These are phyloP conservation scores for Lodderomyces pseudojiufengensis DNA, from an alignment of 1,139 yeast species.

Conservation along the genomic window DNA sequence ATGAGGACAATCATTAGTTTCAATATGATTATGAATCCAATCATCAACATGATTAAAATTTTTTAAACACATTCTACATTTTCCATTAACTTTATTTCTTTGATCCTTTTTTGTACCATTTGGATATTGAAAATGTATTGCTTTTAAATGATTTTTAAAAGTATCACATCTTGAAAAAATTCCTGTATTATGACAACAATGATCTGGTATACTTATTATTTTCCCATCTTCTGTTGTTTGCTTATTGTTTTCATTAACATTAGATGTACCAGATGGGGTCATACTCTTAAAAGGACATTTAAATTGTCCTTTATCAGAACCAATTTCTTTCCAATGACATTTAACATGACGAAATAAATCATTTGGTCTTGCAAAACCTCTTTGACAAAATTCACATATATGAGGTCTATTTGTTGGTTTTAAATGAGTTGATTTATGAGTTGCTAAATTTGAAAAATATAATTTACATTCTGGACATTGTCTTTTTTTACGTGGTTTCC, in stretches of 20 bases:
- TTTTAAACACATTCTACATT: conserved; percentile 71
- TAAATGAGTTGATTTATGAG: conserved; percentile 80
- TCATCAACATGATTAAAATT: conserved; percentile 66
- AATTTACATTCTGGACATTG: conserved; percentile 81
- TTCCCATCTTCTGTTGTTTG: too few species aligned
- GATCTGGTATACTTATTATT: conserved; percentile 27
- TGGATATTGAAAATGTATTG: conserved; percentile 87
- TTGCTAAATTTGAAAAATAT: conserved; percentile 74
- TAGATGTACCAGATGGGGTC: not conserved
- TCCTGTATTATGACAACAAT: conserved; percentile 76
- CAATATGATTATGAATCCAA: conserved; percentile 77
- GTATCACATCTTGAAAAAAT: conserved; percentile 88
- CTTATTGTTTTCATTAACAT: not conserved
- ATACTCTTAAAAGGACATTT: conserved; percentile 42
- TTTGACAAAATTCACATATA: conserved; percentile 67
- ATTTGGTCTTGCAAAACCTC: conserved; percentile 87
- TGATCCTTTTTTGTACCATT: conserved; percentile 80
- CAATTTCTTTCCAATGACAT: conserved; percentile 73
- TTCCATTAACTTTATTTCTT: conserved; percentile 63
- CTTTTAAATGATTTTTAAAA: conserved; percentile 84
- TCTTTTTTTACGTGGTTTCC: conserved; percentile 67
- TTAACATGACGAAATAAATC: conserved; percentile 81
- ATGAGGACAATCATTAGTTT: conserved; percentile 47
- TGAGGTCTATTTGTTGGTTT: conserved; percentile 75
- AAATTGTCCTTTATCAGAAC: conserved; percentile 46